Evolutionary conservation across 257 asterid species (phyloP).

Genomic region (Solanum neorickii): DNA sequence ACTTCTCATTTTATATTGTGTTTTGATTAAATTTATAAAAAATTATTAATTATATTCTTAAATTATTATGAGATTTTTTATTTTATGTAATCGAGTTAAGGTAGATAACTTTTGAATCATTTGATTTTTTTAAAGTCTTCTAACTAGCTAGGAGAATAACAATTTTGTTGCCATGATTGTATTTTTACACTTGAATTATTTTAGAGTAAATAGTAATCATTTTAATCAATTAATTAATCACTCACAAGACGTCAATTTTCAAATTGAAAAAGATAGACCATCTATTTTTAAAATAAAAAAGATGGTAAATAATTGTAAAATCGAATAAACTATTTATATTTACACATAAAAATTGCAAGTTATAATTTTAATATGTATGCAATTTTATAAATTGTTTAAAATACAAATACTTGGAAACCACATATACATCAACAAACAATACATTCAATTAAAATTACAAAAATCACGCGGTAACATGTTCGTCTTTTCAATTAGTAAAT

Average conservation of each 20-base stretch:
- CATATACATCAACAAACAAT: too few species aligned
- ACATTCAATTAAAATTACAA: neutral
- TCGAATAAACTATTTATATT: too few species aligned
- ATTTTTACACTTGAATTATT: neutral
- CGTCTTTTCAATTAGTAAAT: neutral
- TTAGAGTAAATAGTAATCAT: neutral
- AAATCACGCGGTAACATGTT: neutral
- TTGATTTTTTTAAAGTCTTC: neutral
- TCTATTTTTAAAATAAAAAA: too few species aligned
- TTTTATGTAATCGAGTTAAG: neutral
- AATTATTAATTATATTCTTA: too few species aligned
- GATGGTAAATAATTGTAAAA: neutral
- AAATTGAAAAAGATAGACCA: neutral
- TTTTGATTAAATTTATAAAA: too few species aligned
- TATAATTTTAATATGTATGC: neutral
- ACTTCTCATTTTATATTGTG: too few species aligned
- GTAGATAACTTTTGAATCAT: neutral
- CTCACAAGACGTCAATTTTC: neutral
- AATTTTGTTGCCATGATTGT: neutral
- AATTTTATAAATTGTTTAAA: too few species aligned
- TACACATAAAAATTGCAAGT: neutral
- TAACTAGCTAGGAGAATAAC: neutral
- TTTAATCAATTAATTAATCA: neutral
- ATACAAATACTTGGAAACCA: too few species aligned
- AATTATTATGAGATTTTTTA: too few species aligned